A percentile compares a stretch with the other conserved stretches of the same genome.
These are phyloP conservation scores for Hypomyces perniciosus DNA, from an alignment of 2,329 filamentous ascomycete genomes.

Conservation along the genomic window DNA sequence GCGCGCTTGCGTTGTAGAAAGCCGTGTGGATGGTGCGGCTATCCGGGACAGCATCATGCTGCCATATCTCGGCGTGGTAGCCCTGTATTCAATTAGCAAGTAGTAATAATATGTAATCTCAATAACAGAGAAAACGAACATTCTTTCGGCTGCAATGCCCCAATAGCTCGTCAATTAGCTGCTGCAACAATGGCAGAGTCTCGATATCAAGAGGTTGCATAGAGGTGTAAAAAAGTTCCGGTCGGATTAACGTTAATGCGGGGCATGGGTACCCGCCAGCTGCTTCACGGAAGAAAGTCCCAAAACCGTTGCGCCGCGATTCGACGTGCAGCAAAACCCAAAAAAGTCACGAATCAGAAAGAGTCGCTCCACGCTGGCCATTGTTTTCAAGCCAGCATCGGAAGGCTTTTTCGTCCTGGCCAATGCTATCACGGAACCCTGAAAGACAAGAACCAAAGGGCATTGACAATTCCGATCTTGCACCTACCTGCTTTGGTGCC, in stretches of 20 bases:
- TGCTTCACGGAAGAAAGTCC: background rate
- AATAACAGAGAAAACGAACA: background rate
- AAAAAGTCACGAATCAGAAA: background rate
- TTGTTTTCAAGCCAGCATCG: background rate
- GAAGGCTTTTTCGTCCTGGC: background rate
- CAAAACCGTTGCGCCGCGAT: conserved; percentile 6
- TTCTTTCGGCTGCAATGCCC: conserved; percentile 8
- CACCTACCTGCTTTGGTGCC: too few relatives aligned
- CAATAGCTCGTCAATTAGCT: background rate
- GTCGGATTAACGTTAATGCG: conserved; percentile 28
- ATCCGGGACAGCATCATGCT: conserved; percentile 27
- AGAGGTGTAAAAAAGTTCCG: background rate
- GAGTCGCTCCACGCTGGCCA: background rate
- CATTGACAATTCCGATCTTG: background rate
- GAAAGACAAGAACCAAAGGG: background rate
- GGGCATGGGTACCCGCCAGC: background rate
- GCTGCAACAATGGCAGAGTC: background rate
- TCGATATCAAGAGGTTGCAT: conserved; percentile 16
- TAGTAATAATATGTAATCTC: background rate
- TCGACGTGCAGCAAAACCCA: conserved; percentile 1
- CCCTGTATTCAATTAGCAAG: conserved; percentile 19
- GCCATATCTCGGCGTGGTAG: conserved; percentile 22
- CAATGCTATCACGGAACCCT: too few relatives aligned
- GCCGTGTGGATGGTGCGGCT: conserved; percentile 17
- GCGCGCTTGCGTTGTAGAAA: conserved; percentile 15